phyloP scores from a whole-genome alignment of 371 early-diverging fungal species.

The Mucor lusitanicus region DNA sequence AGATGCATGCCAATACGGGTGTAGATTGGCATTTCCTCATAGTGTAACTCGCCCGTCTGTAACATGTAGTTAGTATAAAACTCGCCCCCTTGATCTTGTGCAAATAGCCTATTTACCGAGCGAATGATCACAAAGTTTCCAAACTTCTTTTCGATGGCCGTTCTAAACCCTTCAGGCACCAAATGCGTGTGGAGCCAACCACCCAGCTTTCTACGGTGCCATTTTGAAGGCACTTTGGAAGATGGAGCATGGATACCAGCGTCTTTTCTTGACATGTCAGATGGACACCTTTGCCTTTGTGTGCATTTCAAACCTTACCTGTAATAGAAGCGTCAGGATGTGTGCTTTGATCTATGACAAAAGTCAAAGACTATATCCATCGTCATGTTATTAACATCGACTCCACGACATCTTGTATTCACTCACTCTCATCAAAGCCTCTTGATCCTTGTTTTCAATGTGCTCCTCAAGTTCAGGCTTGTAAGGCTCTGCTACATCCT shows the following conservation, averaged over 20 bases:
- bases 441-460: conserved; percentile 22
- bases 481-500: neutral
- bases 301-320: neutral
- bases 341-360: conserved; percentile 26
- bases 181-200: conserved; percentile 35
- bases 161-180: conserved; percentile 30
- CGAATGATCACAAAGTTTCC: conserved; percentile 53
- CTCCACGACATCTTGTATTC: neutral
- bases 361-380: conserved; percentile 14
- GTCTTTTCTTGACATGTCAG: neutral
- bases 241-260: conserved; percentile 35
- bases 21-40: conserved; percentile 60
- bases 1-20: conserved; percentile 59
- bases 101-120: conserved; percentile 27
- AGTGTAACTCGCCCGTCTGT: conserved; percentile 39
- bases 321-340: conserved; percentile 5
- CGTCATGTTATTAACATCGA: neutral
- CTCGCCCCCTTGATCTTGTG: neutral
- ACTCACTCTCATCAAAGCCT: conserved; percentile 26
- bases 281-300: no score
- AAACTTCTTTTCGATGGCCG: conserved; percentile 43
- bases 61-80: neutral
- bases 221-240: conserved; percentile 19
- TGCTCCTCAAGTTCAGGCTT: conserved; percentile 20
- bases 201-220: conserved; percentile 31